Evolutionary conservation across 306 rosid species (phyloP), one percentile per base, ranked within the genome.

Genomic region (Carpinus viminea): DNA sequence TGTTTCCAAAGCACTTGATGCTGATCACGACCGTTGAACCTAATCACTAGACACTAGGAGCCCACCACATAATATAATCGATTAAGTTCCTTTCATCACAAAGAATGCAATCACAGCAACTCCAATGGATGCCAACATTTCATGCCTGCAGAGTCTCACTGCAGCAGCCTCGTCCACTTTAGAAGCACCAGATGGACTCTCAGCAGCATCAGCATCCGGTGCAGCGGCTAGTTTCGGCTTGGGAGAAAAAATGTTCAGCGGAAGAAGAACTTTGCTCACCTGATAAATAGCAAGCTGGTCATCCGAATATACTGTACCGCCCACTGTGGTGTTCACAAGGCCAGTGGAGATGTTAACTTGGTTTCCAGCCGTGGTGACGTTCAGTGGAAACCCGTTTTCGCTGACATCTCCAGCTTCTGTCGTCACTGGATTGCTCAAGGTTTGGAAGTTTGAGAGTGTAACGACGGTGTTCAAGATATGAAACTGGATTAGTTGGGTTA

Each of bases 391-490:
- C 66, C 82, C 89, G 3, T 50, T 28, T 7, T 48, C 72, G 3
- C 55, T 50, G 6, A 65, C 62, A 43, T 80, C 85, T 68, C 86
- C 85, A n/a, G 84, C 89, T 70, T 86, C 84, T 2, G 89, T 86
- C 2, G 73, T 60, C 16, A 86, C 82, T 6, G 89, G 89, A 66
- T 86, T 86, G 80, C 86, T 86, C 13, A 86, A 62, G 8, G 89
- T 82, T 76, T 86, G 86, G 77, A 86, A 86, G 72, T 79, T 82
- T 4, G 80, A 68, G 13, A 74, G 11, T 3, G 76, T 6, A 31
- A 86, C 57, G 8, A 48, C 56, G 7, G 73, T 61, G 1, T 86
- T 86, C 10, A 79, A 74, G 12, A 86, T 50, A 55, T 82, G 89
- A 78, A 68, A 86, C 60, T 80, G 84, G 24, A 86, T 38, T 54